Conservation (phyloP, 2,329 filamentous ascomycete species). For the Cladosporium sp. region DNA sequence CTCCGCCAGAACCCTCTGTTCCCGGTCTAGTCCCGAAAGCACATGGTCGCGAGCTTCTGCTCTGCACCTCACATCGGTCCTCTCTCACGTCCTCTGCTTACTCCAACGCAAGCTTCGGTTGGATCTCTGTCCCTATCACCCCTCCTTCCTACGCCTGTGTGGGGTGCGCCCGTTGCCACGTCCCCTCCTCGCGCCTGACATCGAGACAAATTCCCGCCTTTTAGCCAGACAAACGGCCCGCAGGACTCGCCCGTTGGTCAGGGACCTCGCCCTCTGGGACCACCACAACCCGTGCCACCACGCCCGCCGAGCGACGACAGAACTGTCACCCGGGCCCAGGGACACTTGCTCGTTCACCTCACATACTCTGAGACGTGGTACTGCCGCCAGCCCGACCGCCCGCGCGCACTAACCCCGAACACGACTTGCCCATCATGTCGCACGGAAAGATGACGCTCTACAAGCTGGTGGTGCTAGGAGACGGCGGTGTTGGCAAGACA, state of each 20-base stretch:
- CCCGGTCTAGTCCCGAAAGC: slow-evolving; percentile 8
- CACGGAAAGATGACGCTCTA: slow-evolving; percentile 48
- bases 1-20: neutral
- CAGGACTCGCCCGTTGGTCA: slow-evolving; percentile 9
- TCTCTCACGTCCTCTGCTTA: slow-evolving; percentile 3
- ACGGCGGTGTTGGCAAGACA: slow-evolving; percentile 97
- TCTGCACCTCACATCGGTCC: neutral
- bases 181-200: neutral
- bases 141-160: neutral
- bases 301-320: slow-evolving; percentile 6
- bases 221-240: slow-evolving; percentile 11
- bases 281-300: slow-evolving; percentile 4
- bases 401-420: neutral
- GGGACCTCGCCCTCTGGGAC: slow-evolving; percentile 9
- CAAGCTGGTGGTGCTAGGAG: slow-evolving; percentile 93
- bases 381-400: neutral
- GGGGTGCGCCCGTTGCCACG: slow-evolving; percentile 2
- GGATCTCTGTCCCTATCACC: slow-evolving; percentile 3
- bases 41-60: slow-evolving; percentile 7
- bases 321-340: neutral
- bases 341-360: neutral
- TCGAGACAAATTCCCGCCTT: slow-evolving; percentile 8
- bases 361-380: slow-evolving; percentile 6
- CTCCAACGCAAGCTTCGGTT: slow-evolving; percentile 6
- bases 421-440: slow-evolving; percentile 22